phyloP scores from a whole-genome alignment of 2,329 filamentous ascomycete genomes.

The Pleoardoris graminearum region DNA sequence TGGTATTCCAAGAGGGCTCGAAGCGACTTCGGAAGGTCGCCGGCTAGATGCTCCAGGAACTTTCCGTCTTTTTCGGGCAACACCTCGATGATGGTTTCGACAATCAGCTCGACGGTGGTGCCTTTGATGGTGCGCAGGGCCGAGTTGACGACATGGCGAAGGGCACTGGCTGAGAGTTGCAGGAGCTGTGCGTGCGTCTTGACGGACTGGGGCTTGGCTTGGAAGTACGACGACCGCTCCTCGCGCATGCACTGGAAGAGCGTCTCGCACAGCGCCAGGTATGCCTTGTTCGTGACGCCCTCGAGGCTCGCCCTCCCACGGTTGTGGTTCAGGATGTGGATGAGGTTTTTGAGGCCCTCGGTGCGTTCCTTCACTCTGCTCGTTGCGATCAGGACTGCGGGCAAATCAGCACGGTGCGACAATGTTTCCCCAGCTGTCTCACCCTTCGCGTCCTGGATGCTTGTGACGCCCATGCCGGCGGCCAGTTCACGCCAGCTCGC shows the following conservation, averaged over 20 bases:
- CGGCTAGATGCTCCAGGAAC: constrained; percentile 69
- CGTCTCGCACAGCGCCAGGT: constrained; percentile 77
- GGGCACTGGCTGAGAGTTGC: constrained; percentile 67
- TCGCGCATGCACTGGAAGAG: constrained; percentile 70
- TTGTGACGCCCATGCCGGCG: constrained; percentile 35
- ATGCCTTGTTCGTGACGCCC: constrained; percentile 72
- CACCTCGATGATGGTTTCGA: constrained; percentile 80
- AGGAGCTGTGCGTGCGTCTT: constrained; percentile 56
- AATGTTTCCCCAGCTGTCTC: constrained; percentile 3
- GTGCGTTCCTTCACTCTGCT: constrained; percentile 48
- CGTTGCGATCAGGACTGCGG: constrained; percentile 35
- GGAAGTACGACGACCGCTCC: constrained; percentile 66
- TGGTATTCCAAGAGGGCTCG: constrained; percentile 70
- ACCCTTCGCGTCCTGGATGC: constrained; percentile 44
- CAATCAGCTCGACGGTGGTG: constrained; percentile 76
- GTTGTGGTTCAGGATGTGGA: constrained; percentile 60
- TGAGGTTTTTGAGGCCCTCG: constrained; percentile 59
- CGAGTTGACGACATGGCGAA: constrained; percentile 72
- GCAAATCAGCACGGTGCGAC: constrained; percentile 15
- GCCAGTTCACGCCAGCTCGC: constrained; percentile 11
- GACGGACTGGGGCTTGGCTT: constrained; percentile 50
- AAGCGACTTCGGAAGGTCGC: constrained; percentile 79
- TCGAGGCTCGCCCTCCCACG: constrained; percentile 49
- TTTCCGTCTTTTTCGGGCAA: constrained; percentile 65
- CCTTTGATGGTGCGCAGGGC: constrained; percentile 69